Evolutionary conservation across 1,284 basidiomycete species (phyloP), one percentile per base, ranked within the genome.

Genomic region (Moniliophthora roreri): DNA sequence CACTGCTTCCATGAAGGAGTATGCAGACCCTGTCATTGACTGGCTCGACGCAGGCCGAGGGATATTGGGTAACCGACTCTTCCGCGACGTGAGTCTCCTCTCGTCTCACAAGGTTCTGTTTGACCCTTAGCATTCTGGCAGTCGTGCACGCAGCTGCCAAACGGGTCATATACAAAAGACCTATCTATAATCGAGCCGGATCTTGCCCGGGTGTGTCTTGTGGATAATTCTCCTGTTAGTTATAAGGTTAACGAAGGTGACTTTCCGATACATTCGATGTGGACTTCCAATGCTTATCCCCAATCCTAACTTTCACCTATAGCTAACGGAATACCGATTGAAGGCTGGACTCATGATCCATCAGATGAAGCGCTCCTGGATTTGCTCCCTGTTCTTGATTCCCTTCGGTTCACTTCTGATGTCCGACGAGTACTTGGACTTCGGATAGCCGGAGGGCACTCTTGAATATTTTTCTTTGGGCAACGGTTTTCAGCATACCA

Each of bases 21-120:
- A 99, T 69, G 96, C 96, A 54, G 96, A 99, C 74, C 96, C 97
- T 0, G 96, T 99, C 24, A 99, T 99, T 62, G 97, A 99, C 73
- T 99, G 97, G 96, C 76, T 99, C 54, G 96, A 99, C 67, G 93
- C 91, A 55, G 96, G 96, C 2, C 81, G 93, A 45, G 93, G 93
- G 7, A 89, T 99, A 53, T 84, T 99, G 40, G 83, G 81, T 0
- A 89, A 89, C 57, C 84, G 95, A 36, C 79, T 98, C 56, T 99
- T 98, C 70, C 84, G 96, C 56, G 94, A 98, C 74, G 92, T 92
- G 52, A 60, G 89, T 72, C 35, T 21, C 47, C 51, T 16, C 50
- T 38, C 18, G 4, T 40, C 7, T 42, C 40, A 28, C 32, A 15
- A 24, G 26, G 35, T 6, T 36, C 36, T 46, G n/a, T 37, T 34